phyloP scores from a whole-genome alignment of 257 asterid genomes.

The Orobanche coerulescens region DNA sequence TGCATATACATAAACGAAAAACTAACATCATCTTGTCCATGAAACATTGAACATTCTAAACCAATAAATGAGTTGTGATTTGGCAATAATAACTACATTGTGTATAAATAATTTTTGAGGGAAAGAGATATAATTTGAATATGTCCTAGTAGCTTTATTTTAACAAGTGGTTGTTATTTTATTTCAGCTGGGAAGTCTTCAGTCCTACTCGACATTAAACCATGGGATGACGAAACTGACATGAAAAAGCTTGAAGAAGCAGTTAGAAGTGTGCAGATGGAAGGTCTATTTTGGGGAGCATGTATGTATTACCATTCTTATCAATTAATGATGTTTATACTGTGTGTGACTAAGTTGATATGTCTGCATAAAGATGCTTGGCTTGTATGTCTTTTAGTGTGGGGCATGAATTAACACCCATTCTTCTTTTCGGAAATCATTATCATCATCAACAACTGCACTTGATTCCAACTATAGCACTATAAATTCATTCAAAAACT shows the following conservation, averaged over 20 bases:
- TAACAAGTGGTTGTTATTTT: background rate
- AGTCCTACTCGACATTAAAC: conserved; percentile 59
- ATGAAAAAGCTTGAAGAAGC: conserved; percentile 95
- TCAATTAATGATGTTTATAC: background rate
- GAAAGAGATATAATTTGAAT: background rate
- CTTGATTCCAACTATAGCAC: too few relatives aligned
- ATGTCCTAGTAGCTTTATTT: background rate
- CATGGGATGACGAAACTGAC: conserved; percentile 98
- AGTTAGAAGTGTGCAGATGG: conserved; percentile 60
- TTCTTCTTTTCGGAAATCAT: too few relatives aligned
- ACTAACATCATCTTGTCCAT: background rate
- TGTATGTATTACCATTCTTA: conserved; percentile 33
- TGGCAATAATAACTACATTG: background rate
- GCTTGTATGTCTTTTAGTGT: background rate
- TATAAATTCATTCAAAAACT: too few relatives aligned
- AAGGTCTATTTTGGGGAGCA: conserved; percentile 92
- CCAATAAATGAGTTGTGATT: background rate
- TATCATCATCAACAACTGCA: too few relatives aligned
- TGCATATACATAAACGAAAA: background rate
- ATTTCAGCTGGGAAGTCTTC: conserved; percentile 62
- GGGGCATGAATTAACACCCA: background rate
- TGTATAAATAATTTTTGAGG: background rate
- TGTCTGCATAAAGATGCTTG: background rate
- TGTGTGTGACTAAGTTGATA: background rate
- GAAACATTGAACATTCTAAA: background rate